These are phyloP conservation scores for Diplodia scrobiculata DNA, from an alignment of 2,329 filamentous ascomycete species.

Conservation along the genomic window DNA sequence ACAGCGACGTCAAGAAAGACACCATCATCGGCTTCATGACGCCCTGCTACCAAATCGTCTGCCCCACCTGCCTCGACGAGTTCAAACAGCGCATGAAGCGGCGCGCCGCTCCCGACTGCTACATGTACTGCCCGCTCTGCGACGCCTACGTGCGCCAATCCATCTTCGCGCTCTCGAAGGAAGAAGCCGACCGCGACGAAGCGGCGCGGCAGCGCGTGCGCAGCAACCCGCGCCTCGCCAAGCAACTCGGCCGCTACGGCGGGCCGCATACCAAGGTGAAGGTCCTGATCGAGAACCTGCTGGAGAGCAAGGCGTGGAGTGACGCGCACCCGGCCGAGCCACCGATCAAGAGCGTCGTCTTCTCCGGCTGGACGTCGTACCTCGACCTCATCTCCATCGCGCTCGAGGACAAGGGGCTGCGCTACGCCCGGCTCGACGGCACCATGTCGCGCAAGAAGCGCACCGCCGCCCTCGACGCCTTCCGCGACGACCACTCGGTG, in stretches of 20 bases:
- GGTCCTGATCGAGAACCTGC: constrained; percentile 74
- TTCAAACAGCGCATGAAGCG: constrained; percentile 56
- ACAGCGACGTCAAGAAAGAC: constrained; percentile 53
- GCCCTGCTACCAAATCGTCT: constrained; percentile 84
- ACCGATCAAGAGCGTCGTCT: constrained; percentile 90
- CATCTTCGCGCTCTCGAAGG: constrained; percentile 69
- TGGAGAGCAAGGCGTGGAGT: constrained; percentile 65
- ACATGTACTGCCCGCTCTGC: constrained; percentile 69
- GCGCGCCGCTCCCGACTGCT: constrained; percentile 47
- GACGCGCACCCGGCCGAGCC: constrained; percentile 63
- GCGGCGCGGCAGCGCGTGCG: constrained; percentile 61
- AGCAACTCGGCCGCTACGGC: constrained; percentile 67
- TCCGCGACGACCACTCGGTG: constrained; percentile 70
- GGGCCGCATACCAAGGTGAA: constrained; percentile 92
- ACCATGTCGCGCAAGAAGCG: constrained; percentile 78
- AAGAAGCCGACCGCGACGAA: constrained; percentile 53
- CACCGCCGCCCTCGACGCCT: constrained; percentile 72
- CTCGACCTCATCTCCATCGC: constrained; percentile 89
- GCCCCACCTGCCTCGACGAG: constrained; percentile 67
- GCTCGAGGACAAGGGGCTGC: constrained; percentile 66
- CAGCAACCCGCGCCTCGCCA: constrained; percentile 58
- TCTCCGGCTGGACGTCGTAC: constrained; percentile 94
- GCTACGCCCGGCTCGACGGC: constrained; percentile 82
- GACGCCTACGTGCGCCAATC: constrained; percentile 62
- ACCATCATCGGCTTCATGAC: constrained; percentile 77